Evolutionary conservation across 805 yeast genomes (phyloP).

Genomic region (Torulaspora franciscae): DNA sequence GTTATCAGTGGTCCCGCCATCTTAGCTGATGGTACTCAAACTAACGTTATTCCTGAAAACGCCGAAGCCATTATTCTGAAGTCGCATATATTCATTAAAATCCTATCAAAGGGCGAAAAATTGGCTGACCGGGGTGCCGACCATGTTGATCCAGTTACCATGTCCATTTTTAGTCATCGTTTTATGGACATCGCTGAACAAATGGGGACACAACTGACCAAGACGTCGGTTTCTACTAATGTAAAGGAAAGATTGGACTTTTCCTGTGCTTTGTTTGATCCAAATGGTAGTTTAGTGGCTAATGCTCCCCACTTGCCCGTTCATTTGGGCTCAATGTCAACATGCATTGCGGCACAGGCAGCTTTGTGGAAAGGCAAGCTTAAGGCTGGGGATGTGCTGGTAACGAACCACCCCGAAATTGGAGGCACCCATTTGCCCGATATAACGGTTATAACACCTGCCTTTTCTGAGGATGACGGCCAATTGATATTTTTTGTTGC

Average conservation of each 20-base stretch:
- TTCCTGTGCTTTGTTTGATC: constrained; percentile 77
- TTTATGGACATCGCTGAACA: constrained; percentile 91
- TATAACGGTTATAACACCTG: constrained; percentile 89
- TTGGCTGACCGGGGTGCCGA: constrained; percentile 4
- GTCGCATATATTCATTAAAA: constrained; percentile 54
- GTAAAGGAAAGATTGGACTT: constrained; percentile 80
- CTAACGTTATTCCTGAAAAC: constrained; percentile 65
- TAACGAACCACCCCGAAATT: constrained; percentile 74
- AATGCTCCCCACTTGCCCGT: constrained; percentile 89
- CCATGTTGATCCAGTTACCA: constrained; percentile 55
- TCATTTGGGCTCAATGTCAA: constrained; percentile 81
- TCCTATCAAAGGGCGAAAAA: constrained; percentile 12
- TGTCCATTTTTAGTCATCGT: constrained; percentile 76
- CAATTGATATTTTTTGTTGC: constrained; percentile 81
- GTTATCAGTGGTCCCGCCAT: constrained; percentile 66
- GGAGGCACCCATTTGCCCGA: constrained; percentile 91
- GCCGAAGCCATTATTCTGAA: constrained; percentile 51
- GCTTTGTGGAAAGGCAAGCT: constrained; percentile 59
- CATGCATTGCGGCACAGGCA: constrained; percentile 66
- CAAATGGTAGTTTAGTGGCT: constrained; percentile 74
- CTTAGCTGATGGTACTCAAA: constrained; percentile 75
- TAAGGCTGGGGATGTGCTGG: constrained; percentile 67
- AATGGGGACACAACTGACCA: constrained; percentile 76
- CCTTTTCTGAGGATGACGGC: constrained; percentile 50
- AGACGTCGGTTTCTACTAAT: constrained; percentile 76